Evolutionary conservation across 306 rosid species (phyloP), one percentile per base, ranked within the genome.

Genomic region (Rosa chinensis): DNA sequence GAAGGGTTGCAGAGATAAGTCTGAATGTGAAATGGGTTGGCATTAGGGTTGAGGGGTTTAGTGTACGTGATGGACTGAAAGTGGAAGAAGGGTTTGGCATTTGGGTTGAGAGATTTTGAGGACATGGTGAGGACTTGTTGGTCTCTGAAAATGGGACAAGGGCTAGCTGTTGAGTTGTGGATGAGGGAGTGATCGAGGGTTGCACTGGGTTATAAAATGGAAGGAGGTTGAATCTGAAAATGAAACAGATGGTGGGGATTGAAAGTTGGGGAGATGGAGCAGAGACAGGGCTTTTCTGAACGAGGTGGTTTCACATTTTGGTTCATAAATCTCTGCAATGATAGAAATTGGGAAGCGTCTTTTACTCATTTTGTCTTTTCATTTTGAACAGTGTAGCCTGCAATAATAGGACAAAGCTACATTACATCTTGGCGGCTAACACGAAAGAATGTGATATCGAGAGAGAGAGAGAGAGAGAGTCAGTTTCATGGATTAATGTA

Each of bases 1-100:
- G 40, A 63, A 11, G 42, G 42, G 20, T 32, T 6, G 42, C 14
- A 20, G 64, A 40, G 0, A 8, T 6, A 1, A 35, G 43, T 2
- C 10, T 25, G 5, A 42, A 68, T 1, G 0, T 2, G 0, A 48
- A 49, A n/a, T 3, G 85, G 78, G 10, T 77, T 8, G 0, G 81
- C 81, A 10, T 77, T 28, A 11, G 81, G 78, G 62, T 77, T 62
- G 3, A 76, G 77, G 42, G 80, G 32, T 7, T 74, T 74, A 4
- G 20, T 8, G n/a, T 6, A 5, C 9, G 4, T 18, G n/a, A 18
- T 55, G 45, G 7, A 10, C 16, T 43, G 77, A 42, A 52, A 43
- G 43, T 16, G 43, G 66, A 52, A 18, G 48, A 17, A 58, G 32
- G 61, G 77, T 10, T 12, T 55, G 58, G 70, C 12, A 7, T 62